phyloP scores from a whole-genome alignment of 129 eudicot species.

The Flaveria linearis region DNA sequence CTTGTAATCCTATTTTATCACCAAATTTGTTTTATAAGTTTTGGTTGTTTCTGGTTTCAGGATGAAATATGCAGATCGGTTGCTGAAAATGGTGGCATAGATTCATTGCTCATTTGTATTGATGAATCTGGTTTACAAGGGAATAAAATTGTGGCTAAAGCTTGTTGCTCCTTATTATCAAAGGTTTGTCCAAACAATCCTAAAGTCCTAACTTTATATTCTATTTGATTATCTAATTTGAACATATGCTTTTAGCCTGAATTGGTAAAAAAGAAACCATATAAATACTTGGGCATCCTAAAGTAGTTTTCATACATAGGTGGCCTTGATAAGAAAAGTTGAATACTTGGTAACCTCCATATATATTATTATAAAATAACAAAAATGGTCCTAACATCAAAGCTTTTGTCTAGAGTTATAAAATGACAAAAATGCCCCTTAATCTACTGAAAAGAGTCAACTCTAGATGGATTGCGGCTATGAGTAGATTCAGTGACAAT shows the following conservation, averaged over 20 bases:
- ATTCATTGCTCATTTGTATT: conserved; percentile 68
- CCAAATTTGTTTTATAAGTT: neutral
- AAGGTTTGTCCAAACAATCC: conserved; percentile 50
- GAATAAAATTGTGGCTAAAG: conserved; percentile 60
- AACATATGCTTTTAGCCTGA: neutral
- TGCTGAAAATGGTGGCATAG: conserved; percentile 85
- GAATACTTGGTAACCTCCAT: neutral
- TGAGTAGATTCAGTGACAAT: neutral
- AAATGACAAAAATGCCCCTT: neutral
- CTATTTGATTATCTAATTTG: neutral
- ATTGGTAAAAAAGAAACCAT: neutral
- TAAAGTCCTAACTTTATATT: neutral
- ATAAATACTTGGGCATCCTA: neutral
- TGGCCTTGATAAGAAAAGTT: conserved; percentile 10
- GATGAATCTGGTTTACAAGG: conserved; percentile 75
- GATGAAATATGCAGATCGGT: conserved; percentile 96
- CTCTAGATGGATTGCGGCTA: neutral
- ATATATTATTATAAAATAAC: neutral
- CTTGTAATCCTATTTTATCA: neutral
- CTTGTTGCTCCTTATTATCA: conserved; percentile 73
- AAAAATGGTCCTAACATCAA: neutral
- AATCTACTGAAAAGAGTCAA: neutral
- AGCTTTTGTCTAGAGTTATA: neutral
- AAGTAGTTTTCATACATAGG: neutral
- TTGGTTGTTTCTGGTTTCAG: conserved; percentile 47